Evolutionary conservation across 2,329 filamentous ascomycete genomes (phyloP), one percentile per base, ranked within the genome.

Genomic region (Epicoccum sorghinum): DNA sequence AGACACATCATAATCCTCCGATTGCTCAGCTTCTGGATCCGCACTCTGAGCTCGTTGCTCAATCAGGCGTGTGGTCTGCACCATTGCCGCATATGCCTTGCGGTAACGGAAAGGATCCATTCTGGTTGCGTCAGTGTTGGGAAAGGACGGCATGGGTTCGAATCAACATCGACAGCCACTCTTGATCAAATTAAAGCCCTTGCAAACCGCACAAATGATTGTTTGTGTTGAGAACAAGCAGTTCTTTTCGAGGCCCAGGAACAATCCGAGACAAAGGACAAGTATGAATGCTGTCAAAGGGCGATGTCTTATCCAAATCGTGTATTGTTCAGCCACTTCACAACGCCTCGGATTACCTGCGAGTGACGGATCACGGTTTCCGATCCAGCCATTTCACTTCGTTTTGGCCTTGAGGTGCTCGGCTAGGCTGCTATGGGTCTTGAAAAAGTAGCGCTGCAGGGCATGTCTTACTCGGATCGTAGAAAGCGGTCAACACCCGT

Each of bases 61-160:
- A 23, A 73, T 60, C 10, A 74, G 61, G 22, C 70, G 64, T 41
- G 68, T 73, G 33, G 64, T 67, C 61, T 74, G 71, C 4, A 72
- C 61, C 69, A 74, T 71, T 25, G 71, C 71, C 55, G 70, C 69
- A 55, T 74, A 74, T 37, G 71, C 71, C 50, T 73, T 72, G 29
- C 71, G 67, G 49, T 74, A 74, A 46, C 69, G 64, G 40, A 66
- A 70, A 47, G 71, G 71, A 54, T 74, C 71, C 71, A 74, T 74
- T 58, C 58, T 70, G 61, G 52, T 46, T 53, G 47, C 49, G 60
- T 63, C 49, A 59, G 61, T 62, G 52, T 39, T 45, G 29, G 33
- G 35, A 41, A 30, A 36, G 27, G 24, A 50, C 4, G 29, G 8
- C 7, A 3, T 32, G 13, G 25, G n/a, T 7, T 30, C 14, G 35